A percentile compares a stretch with the other conserved stretches of the same genome.
phyloP scores from a whole-genome alignment of 2,329 filamentous ascomycete genomes.

The Aotearoamyces nothofagi region DNA sequence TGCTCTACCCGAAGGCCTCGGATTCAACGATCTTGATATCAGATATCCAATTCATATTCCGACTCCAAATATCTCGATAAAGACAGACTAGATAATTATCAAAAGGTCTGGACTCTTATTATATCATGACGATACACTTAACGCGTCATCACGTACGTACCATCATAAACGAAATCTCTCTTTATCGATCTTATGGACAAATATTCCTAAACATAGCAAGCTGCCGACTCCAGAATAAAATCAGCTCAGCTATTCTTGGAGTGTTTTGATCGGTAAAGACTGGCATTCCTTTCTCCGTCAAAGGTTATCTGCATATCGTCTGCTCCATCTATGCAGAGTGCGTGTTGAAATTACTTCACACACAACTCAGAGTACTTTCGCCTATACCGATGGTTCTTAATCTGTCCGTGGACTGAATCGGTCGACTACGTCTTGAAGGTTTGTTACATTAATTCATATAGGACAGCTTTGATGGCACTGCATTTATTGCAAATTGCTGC shows the following conservation, averaged over 20 bases:
- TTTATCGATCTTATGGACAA: not conserved
- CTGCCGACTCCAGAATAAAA: not conserved
- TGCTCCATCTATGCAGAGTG: not conserved
- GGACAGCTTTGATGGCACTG: not conserved
- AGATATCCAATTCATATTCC: slow-evolving; percentile 3
- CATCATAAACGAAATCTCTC: not conserved
- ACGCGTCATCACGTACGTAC: not conserved
- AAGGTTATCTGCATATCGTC: not conserved
- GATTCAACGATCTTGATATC: slow-evolving; percentile 3
- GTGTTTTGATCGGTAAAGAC: not conserved
- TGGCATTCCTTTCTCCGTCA: not conserved
- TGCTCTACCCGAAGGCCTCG: slow-evolving; percentile 2
- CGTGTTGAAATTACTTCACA: not conserved
- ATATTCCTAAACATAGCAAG: not conserved
- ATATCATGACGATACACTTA: slow-evolving; percentile 2
- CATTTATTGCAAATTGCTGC: not conserved
- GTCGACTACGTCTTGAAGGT: not conserved
- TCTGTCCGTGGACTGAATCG: not conserved
- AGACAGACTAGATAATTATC: slow-evolving; percentile 2
- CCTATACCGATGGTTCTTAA: not conserved
- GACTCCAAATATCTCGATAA: slow-evolving; percentile 3
- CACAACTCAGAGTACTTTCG: not conserved
- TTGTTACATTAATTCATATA: not conserved
- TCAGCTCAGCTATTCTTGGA: not conserved
- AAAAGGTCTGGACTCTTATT: slow-evolving; percentile 1